Conservation (phyloP, 2,329 filamentous ascomycete species). For the Scopulariopsis brevicaulis region DNA sequence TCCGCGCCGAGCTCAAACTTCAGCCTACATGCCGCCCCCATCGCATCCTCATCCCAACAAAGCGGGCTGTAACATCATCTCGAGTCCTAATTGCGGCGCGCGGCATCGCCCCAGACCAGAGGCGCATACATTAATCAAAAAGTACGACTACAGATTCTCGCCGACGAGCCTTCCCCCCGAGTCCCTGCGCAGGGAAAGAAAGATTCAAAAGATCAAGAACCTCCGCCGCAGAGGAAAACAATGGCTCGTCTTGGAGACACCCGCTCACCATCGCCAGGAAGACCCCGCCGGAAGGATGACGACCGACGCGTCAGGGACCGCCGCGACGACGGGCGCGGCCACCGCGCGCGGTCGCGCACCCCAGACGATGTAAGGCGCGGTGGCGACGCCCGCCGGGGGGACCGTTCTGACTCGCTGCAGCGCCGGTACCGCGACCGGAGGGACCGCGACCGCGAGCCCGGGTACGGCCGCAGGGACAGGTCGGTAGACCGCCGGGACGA, state of each 20-base stretch:
- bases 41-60: neutral
- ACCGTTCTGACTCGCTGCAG: constrained; percentile 35
- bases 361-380: constrained; percentile 42
- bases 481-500: constrained; percentile 59
- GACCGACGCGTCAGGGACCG: constrained; percentile 43
- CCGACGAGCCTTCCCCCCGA: neutral
- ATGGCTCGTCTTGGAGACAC: constrained; percentile 57
- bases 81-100: neutral
- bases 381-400: constrained; percentile 5
- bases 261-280: constrained; percentile 66
- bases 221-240: constrained; percentile 3
- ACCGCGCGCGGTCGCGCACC: constrained; percentile 50
- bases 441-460: constrained; percentile 39
- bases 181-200: neutral
- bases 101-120: neutral
- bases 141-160: constrained; percentile 3
- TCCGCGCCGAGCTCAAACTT: neutral
- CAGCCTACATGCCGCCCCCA: neutral
- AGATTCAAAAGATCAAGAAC: neutral
- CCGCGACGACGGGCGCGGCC: constrained; percentile 36
- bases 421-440: constrained; percentile 40
- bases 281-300: constrained; percentile 40
- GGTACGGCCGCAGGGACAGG: constrained; percentile 57
- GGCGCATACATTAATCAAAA: neutral
- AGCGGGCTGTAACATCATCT: neutral